These are phyloP conservation scores for Mycosarcoma mackinlayi DNA, from an alignment of 1,284 basidiomycete species.

Conservation along the genomic window DNA sequence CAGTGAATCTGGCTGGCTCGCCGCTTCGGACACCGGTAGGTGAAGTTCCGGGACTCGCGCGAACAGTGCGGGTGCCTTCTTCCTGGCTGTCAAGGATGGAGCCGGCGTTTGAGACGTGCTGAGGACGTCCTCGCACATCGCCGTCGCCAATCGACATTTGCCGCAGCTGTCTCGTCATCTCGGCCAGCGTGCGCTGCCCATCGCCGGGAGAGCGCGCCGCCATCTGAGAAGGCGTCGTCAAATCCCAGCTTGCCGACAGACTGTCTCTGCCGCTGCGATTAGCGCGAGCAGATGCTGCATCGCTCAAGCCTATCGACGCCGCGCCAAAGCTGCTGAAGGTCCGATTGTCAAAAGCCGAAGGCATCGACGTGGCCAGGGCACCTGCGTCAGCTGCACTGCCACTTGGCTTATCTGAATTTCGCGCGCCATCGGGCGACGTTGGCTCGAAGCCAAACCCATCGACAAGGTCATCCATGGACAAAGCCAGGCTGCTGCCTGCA, in stretches of 20 bases:
- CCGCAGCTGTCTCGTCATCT: slow-evolving; percentile 41
- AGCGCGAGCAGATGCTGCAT: slow-evolving; percentile 3
- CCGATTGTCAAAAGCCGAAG: slow-evolving; percentile 34
- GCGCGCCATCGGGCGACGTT: slow-evolving; percentile 1
- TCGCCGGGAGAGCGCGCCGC: slow-evolving; percentile 27
- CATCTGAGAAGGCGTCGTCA: slow-evolving; percentile 32
- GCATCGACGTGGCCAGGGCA: slow-evolving; percentile 53
- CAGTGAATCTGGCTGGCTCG: not conserved
- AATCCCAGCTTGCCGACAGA: slow-evolving; percentile 50
- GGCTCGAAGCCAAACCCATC: slow-evolving; percentile 38
- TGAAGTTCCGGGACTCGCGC: slow-evolving; percentile 44
- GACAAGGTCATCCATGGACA: slow-evolving; percentile 56
- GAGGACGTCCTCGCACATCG: slow-evolving; percentile 5
- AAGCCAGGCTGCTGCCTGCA: slow-evolving; percentile 48
- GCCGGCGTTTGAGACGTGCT: not conserved
- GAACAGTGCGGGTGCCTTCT: slow-evolving; percentile 42
- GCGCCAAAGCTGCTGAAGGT: slow-evolving; percentile 20
- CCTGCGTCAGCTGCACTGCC: slow-evolving; percentile 27
- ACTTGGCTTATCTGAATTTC: not conserved
- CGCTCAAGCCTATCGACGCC: slow-evolving; percentile 16
- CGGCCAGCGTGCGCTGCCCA: slow-evolving; percentile 29
- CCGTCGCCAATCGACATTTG: slow-evolving; percentile 42
- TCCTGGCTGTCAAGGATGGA: slow-evolving; percentile 30
- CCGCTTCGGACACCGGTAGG: slow-evolving; percentile 22
- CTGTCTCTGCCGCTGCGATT: slow-evolving; percentile 30